These are phyloP conservation scores for barley (Hordeum vulgare) DNA, from an alignment of 176 grass and related monocot genomes.

Conservation along the genomic window MorexV3_pseudomolecules_assembly NC_058523.1:210439947-210440446, in stretches of 20 bases:
- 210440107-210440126: slow-evolving; percentile 75
- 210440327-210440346: not conserved
- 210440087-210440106: slow-evolving; percentile 50
- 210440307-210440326: not conserved
- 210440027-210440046: not conserved
- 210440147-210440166: slow-evolving; percentile 94
- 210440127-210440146: slow-evolving; percentile 98
- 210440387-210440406: slow-evolving; percentile 64
- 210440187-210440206: not conserved
- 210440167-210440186: slow-evolving; percentile 57
- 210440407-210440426: slow-evolving; percentile 40
- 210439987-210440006: not conserved
- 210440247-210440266: not conserved
- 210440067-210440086: not conserved
- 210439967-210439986: not conserved
- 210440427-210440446: slow-evolving; percentile 48
- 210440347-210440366: slow-evolving; percentile 60
- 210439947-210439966: not conserved
- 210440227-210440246: not conserved
- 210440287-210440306: not conserved
- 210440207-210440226: not conserved
- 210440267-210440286: not conserved
- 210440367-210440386: slow-evolving; percentile 88
- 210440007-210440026: not conserved
- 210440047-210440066: not conserved